Base-by-base conservation (phyloP, 148 eudicot genomes). In the Cornus suecica region DNA sequence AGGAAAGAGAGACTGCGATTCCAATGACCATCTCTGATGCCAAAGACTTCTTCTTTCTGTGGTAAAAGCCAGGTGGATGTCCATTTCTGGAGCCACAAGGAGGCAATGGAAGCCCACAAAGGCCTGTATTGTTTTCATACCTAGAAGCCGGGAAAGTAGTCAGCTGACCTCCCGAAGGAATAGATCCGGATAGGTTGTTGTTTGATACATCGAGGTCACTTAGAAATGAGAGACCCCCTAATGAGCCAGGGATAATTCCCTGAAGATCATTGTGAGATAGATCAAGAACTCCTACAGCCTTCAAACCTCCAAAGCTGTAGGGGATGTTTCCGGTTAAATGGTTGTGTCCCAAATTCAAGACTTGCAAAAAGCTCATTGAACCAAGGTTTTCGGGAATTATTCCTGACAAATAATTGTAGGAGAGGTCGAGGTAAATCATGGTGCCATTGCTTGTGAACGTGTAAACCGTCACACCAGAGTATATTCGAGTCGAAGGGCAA, bases 151-250 rank as follows among this genome's bases (percentile, higher is more conserved):
- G 87, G 51, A 87, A 87, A 34, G 90, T 87, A 54, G 87, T 83
- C 14, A 87, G 78, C 76, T 85, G 90, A 31, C 88, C 90, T 3
- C 87, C 84, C 4, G 85, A 75, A 51, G 90, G 90, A 41, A 87
- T 83, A 27, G 71, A 10, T 16, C 90, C 90, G 1, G 82, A 64
- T 24, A 87, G 79, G 32, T 87, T 79, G 66, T 87, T 87, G 78
- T 87, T 87, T 10, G 90, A 87, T 28, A 87, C 84, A 75, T 87
- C 90, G 22, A 87, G 73, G 72, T 87, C 90, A 65, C 75, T 83
- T 10, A 87, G 78, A 77, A 85, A 83, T 15, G 88, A 77, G 23
- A 85, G 80, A 3, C 88, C 80, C n/a, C 85, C 85, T 32, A 87
- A 63, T 22, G 90, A 85, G 6, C 87, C 84, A 22, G 90, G 90